phyloP scores from a whole-genome alignment of 2,329 filamentous ascomycete species.

The Zymoseptoria tritici region DNA sequence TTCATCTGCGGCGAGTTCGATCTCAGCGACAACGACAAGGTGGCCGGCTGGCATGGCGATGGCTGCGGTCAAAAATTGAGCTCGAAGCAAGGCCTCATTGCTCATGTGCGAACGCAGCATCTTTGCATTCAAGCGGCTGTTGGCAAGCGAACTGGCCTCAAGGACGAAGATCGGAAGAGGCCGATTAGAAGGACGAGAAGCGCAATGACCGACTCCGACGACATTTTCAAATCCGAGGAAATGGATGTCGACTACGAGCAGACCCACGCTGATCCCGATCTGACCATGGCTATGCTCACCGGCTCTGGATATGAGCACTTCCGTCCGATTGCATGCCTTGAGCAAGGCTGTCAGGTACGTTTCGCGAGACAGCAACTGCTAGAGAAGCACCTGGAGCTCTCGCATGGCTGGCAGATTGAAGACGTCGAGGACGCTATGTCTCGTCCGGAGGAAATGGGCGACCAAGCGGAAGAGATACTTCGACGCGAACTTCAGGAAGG shows the following conservation, averaged over 20 bases:
- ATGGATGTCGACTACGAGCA: not conserved
- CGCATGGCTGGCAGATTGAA: constrained; percentile 35
- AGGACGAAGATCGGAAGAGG: constrained; percentile 2
- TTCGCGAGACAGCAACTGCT: constrained; percentile 54
- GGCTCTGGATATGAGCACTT: constrained; percentile 49
- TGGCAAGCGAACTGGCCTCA: constrained; percentile 2
- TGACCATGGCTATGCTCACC: constrained; percentile 39
- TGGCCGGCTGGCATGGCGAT: constrained; percentile 57
- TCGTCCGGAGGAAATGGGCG: not conserved
- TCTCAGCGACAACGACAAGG: constrained; percentile 47
- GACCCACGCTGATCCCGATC: not conserved
- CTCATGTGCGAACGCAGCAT: constrained; percentile 78
- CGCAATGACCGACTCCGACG: not conserved
- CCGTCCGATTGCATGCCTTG: constrained; percentile 46
- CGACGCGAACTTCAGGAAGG: not conserved
- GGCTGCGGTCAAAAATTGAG: constrained; percentile 68
- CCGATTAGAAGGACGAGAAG: not conserved
- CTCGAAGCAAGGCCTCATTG: constrained; percentile 70
- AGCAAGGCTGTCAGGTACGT: constrained; percentile 42
- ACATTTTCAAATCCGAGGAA: not conserved
- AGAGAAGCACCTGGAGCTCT: constrained; percentile 46
- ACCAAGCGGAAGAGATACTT: not conserved
- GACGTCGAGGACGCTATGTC: constrained; percentile 34
- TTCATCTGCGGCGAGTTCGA: constrained; percentile 73
- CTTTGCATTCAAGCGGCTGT: constrained; percentile 45